Base-by-base conservation (phyloP, 164 flowering plant genomes). In the Vitis amurensis region DNA sequence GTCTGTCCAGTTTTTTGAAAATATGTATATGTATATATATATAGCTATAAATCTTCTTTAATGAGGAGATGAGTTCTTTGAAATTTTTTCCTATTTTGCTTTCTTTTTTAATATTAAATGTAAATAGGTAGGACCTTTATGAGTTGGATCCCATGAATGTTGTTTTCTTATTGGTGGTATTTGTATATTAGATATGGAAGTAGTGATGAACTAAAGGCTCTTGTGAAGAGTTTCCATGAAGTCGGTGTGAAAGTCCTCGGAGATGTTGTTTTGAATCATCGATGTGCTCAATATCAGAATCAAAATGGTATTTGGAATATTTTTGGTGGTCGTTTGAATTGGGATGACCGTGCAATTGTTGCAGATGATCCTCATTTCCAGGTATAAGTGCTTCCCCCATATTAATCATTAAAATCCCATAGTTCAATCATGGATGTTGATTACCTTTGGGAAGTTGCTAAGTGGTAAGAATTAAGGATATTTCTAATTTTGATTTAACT, bases 321-420 rank as follows among this genome's bases (percentile, higher is more conserved):
- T 17, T 95, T 89, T 87, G 99, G 99, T 64, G 99, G 98, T 56
- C 87, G 84, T 66, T 68, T 93, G 58, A 91, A 89, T 75, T 95
- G 99, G 99, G 99, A 95, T 87, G 98, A 90, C 71, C 84, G 91
- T 44, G 99, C 99, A 48, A 81, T 95, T 70, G 99, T 95, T 68
- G 86, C 87, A 29, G 99, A 95, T 80, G 99, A 95, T 83, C 98
- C 98, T 37, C 99, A 95, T 83, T 93, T 95, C 83, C 97, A 95
- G 99, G 99, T 95, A 71, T 50, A 50, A 50, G 57, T 49, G 44
- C 44, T 19, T 57, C 55, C 62, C 44, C 3, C 15, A 56, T 50
- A 17, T 56, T 4, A 61, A 6, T 27, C 67, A 63, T 23, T 23
- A 23, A 23, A 23, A 23, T 23, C 27, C 27, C 27, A 44, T 57